phyloP scores from a whole-genome alignment of 2,329 filamentous ascomycete genomes.

The Calonectria multiphialidica region DNA sequence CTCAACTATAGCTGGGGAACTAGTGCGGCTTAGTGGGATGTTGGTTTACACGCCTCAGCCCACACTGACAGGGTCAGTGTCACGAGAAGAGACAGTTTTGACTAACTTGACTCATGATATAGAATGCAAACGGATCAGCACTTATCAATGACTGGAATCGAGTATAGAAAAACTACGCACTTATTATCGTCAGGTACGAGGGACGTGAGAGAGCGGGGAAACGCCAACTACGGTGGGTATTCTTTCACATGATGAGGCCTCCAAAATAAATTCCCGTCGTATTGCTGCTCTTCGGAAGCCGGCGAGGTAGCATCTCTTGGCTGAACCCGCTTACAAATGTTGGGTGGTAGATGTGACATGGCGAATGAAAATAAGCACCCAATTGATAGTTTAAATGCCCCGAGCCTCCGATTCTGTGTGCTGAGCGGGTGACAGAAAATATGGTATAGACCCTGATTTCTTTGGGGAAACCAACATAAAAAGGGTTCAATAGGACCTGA shows the following conservation, averaged over 20 bases:
- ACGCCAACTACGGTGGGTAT: background rate
- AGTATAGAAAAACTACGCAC: background rate
- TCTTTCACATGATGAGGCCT: conserved; percentile 6
- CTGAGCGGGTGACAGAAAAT: background rate
- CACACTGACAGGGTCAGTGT: background rate
- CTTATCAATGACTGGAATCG: background rate
- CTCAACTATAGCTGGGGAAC: background rate
- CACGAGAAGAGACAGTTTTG: background rate
- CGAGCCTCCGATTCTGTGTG: background rate
- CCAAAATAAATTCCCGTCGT: background rate
- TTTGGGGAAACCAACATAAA: background rate
- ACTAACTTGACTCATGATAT: background rate
- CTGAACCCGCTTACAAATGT: background rate
- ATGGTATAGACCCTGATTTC: background rate
- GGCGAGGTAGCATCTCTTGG: background rate
- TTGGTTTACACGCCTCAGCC: conserved; percentile 10
- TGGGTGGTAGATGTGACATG: background rate
- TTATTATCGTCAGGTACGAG: background rate
- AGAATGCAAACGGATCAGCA: conserved; percentile 5
- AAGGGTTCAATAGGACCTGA: background rate
- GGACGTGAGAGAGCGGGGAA: background rate
- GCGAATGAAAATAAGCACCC: background rate
- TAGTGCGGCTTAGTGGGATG: conserved; percentile 11
- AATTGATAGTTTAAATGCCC: conserved; percentile 2
- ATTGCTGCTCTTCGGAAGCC: background rate